Conservation (phyloP, 2,329 filamentous ascomycete genomes). For the Trichoderma asperellum region DNA sequence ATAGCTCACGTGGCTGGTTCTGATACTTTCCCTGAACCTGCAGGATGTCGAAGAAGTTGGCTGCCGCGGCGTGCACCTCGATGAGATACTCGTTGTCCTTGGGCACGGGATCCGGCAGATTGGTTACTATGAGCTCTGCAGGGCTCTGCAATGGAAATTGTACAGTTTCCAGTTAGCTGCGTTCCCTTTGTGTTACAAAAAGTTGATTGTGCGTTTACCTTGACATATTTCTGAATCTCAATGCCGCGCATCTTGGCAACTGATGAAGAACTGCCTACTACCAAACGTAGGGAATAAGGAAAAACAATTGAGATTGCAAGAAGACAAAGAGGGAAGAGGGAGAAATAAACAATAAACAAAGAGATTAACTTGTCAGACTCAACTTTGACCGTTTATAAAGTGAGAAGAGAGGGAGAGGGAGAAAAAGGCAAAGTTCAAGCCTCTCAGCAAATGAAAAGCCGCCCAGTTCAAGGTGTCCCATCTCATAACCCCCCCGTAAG, state of each 20-base stretch:
- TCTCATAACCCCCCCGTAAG: not conserved
- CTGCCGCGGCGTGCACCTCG: slow-evolving; percentile 81
- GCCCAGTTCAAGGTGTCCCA: not conserved
- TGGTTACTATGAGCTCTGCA: slow-evolving; percentile 73
- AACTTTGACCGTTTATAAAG: not conserved
- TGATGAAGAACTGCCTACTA: not conserved
- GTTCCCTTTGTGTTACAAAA: not conserved
- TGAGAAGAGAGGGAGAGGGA: not conserved
- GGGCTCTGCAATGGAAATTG: slow-evolving; percentile 61
- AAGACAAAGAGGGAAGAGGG: not conserved
- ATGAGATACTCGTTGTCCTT: slow-evolving; percentile 79
- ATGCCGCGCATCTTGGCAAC: slow-evolving; percentile 70
- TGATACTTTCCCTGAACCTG: slow-evolving; percentile 97
- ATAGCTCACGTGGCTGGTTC: slow-evolving; percentile 69
- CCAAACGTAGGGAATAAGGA: not conserved
- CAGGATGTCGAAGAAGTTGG: slow-evolving; percentile 97
- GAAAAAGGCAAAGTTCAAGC: not conserved
- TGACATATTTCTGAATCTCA: slow-evolving; percentile 73
- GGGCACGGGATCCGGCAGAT: slow-evolving; percentile 75
- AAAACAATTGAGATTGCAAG: not conserved
- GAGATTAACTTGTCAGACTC: not conserved
- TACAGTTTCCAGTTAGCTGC: not conserved
- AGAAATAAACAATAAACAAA: not conserved
- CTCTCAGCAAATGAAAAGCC: not conserved
- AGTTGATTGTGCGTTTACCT: slow-evolving; percentile 49